Base-by-base conservation (phyloP, 1,284 basidiomycete species). In the Ceratobasidium sp. region DNA sequence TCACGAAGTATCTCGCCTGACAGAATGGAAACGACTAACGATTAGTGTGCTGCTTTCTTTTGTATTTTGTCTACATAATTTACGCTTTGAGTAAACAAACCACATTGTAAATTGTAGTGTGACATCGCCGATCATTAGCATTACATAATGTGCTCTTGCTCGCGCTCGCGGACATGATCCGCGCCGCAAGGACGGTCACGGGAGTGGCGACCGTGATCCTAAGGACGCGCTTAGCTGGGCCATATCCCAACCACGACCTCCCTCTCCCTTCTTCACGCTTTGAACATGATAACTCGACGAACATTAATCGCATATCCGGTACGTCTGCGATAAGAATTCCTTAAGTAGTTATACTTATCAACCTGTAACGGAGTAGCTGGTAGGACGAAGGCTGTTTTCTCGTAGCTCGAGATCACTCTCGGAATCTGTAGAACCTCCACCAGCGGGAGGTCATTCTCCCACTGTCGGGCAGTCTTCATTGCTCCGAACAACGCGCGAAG, bases 391-490 rank as follows among this genome's bases (percentile, higher is more conserved):
- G n/a, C 41, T 41, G 21, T 57, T 69, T 18, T 69, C 64, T 28
- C 46, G 38, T 1, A 69, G 30, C 46, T 35, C 50, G 7, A 41
- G 9, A 13, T 5, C 32, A 2, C 50, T 38, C 21, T 69, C 64
- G 7, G 64, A 57, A 4, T 8, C 38, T n/a, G 35, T 57, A 55
- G 57, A 90, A 74, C 85, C 90, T 26, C 90, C 89, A 30, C 87
- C 91, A 72, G 87, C 92, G n/a, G 88, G 88, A 35, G 92, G 92
- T 21, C 89, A 91, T 80, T 81, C 89, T 66, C 87, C 89, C 0
- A 86, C 87, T n/a, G 81, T 92, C 61, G 87, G 90, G 14, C 87
- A 86, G 4, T 93, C 92, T 0, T 81, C 85, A 41, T 78, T 89
- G 54, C 85, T 94, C 35, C 85, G 85, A 38, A 82, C 81, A 21